Percentiles rank a stretch among this genome's conserved stretches.
Conservation (phyloP, 208 protist species). For the Leishmania amazonensis region DNA sequence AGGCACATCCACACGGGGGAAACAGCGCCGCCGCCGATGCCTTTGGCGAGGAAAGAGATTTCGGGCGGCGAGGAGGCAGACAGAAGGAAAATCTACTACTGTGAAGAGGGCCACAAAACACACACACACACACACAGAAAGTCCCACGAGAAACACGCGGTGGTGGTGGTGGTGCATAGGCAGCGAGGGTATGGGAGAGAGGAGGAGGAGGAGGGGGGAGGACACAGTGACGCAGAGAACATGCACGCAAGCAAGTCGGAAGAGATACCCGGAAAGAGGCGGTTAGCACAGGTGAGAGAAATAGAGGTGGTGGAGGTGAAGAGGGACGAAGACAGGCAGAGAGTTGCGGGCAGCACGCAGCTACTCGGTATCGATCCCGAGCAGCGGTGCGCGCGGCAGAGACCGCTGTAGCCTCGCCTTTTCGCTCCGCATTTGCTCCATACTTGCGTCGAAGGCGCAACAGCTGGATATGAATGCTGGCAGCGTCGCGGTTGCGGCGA, state of each 20-base stretch:
- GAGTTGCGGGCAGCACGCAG: too few relatives aligned
- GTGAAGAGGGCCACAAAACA: background rate
- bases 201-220: too few relatives aligned
- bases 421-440: conserved; percentile 49
- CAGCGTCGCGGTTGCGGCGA: conserved; percentile 47
- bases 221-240: background rate
- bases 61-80: too few relatives aligned
- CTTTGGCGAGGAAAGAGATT: background rate
- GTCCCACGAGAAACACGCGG: background rate
- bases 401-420: conserved; percentile 40
- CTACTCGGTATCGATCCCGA: conserved; percentile 18
- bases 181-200: background rate
- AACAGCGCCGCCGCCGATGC: background rate
- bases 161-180: background rate
- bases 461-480: conserved; percentile 45
- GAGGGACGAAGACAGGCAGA: background rate
- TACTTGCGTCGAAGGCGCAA: conserved; percentile 52
- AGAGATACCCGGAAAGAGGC: background rate
- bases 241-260: background rate
- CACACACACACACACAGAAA: background rate
- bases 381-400: conserved; percentile 32
- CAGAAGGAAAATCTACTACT: background rate
- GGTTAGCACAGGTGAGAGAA: background rate
- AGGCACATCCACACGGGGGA: background rate
- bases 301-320: background rate